A percentile compares a stretch with the other conserved stretches of the same genome.
Conservation (phyloP, 805 yeast species). For the Blastobotrys peoriensis region DNA sequence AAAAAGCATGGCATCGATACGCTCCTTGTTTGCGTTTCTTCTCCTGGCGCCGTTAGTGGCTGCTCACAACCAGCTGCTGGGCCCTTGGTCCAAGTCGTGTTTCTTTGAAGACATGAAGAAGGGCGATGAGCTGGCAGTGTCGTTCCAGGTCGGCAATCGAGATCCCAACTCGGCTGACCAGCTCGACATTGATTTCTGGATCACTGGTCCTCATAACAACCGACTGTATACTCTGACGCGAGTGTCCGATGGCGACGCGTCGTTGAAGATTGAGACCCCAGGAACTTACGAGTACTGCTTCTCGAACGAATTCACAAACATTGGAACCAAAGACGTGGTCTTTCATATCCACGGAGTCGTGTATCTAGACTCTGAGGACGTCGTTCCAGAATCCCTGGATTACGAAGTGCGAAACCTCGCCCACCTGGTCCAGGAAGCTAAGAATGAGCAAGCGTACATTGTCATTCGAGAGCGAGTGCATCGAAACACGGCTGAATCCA, state of each 20-base stretch:
- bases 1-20: neutral
- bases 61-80: slow-evolving; percentile 79
- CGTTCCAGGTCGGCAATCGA: slow-evolving; percentile 92
- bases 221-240: slow-evolving; percentile 45
- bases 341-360: slow-evolving; percentile 93
- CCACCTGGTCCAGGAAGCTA: slow-evolving; percentile 75
- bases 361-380: slow-evolving; percentile 73
- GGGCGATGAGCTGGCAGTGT: slow-evolving; percentile 80
- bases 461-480: slow-evolving; percentile 96
- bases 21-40: slow-evolving; percentile 5
- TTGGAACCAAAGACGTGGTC: slow-evolving; percentile 81
- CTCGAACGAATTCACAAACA: slow-evolving; percentile 71
- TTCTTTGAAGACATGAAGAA: slow-evolving; percentile 76
- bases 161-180: slow-evolving; percentile 38
- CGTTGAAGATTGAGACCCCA: slow-evolving; percentile 52
- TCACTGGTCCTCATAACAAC: slow-evolving; percentile 44
- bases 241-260: slow-evolving; percentile 76
- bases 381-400: slow-evolving; percentile 73
- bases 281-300: slow-evolving; percentile 89
- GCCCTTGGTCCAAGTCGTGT: slow-evolving; percentile 81
- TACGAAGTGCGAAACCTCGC: slow-evolving; percentile 71
- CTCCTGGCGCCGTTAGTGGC: slow-evolving; percentile 17
- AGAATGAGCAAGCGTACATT: slow-evolving; percentile 84
- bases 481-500: slow-evolving; percentile 97
- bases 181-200: slow-evolving; percentile 54